These are phyloP conservation scores for Asterochloris erici DNA, from an alignment of 139 green algal genomes.

Conservation along the genomic window DNA sequence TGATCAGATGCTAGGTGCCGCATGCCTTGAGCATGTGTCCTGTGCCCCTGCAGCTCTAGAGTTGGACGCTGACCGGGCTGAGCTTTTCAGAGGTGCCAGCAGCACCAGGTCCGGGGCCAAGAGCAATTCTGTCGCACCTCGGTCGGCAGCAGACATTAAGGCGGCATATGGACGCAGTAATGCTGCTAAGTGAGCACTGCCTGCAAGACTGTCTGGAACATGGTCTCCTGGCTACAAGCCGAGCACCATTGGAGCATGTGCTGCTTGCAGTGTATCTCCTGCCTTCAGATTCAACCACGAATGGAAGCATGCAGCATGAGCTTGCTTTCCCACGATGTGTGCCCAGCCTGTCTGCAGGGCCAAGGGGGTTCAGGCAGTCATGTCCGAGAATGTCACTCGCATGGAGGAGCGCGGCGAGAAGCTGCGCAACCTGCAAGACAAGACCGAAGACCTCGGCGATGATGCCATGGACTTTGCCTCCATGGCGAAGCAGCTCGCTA, in stretches of 20 bases:
- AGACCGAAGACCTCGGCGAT: conserved; percentile 27
- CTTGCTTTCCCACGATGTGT: no score
- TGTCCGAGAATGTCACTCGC: conserved; percentile 36
- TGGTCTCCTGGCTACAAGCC: no score
- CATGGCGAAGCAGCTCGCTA: conserved; percentile 27
- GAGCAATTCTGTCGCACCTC: neutral
- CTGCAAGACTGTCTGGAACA: neutral
- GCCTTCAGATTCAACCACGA: no score
- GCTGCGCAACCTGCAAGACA: conserved; percentile 38
- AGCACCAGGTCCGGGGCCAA: neutral
- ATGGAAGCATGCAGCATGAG: no score
- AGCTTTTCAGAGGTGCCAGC: conserved; percentile 17
- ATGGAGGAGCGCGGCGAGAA: conserved; percentile 45
- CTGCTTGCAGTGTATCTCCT: no score
- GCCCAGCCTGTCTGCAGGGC: no score
- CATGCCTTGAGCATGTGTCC: no score
- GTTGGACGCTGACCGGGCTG: neutral
- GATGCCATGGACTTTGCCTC: conserved; percentile 49
- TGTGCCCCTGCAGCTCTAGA: no score
- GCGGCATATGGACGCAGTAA: conserved; percentile 32
- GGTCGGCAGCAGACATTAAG: conserved; percentile 38
- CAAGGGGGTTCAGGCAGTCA: neutral
- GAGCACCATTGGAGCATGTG: no score
- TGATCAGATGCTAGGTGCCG: no score
- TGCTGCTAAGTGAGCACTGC: neutral